Evolutionary conservation across 495 filamentous ascomycete genomes (phyloP).

Genomic region (Lophium mytilinum): DNA sequence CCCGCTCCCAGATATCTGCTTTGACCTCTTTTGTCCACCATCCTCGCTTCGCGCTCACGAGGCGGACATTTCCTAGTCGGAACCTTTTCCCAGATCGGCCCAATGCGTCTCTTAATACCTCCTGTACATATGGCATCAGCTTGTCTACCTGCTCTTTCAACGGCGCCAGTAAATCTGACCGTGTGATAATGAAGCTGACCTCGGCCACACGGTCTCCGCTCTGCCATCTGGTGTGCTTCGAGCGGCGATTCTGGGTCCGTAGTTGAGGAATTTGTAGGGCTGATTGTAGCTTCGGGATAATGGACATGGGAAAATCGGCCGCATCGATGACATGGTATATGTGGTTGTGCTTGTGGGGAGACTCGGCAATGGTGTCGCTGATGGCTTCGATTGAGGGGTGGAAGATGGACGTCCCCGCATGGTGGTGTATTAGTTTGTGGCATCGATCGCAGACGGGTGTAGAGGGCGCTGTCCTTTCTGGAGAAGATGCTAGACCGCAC

Average conservation of each 20-base stretch:
- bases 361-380: slow-evolving; percentile 70
- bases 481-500: neutral
- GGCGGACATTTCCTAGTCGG: slow-evolving; percentile 73
- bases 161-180: slow-evolving; percentile 77
- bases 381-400: slow-evolving; percentile 75
- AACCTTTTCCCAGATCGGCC: slow-evolving; percentile 51
- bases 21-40: slow-evolving; percentile 89
- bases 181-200: slow-evolving; percentile 81
- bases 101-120: slow-evolving; percentile 64
- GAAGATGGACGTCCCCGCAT: slow-evolving; percentile 55
- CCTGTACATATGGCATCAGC: slow-evolving; percentile 72
- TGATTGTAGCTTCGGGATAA: slow-evolving; percentile 57
- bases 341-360: slow-evolving; percentile 79
- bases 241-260: slow-evolving; percentile 67
- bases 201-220: slow-evolving; percentile 53
- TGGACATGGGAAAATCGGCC: slow-evolving; percentile 90
- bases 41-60: slow-evolving; percentile 69
- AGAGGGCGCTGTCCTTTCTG: slow-evolving; percentile 1
- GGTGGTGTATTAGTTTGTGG: slow-evolving; percentile 70
- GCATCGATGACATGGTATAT: slow-evolving; percentile 98
- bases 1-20: slow-evolving; percentile 69
- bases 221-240: slow-evolving; percentile 51
- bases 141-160: slow-evolving; percentile 69
- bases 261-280: slow-evolving; percentile 55
- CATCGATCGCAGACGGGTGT: slow-evolving; percentile 75